phyloP scores from a whole-genome alignment of 257 asterid genomes.

The Coffea canephora region DNA sequence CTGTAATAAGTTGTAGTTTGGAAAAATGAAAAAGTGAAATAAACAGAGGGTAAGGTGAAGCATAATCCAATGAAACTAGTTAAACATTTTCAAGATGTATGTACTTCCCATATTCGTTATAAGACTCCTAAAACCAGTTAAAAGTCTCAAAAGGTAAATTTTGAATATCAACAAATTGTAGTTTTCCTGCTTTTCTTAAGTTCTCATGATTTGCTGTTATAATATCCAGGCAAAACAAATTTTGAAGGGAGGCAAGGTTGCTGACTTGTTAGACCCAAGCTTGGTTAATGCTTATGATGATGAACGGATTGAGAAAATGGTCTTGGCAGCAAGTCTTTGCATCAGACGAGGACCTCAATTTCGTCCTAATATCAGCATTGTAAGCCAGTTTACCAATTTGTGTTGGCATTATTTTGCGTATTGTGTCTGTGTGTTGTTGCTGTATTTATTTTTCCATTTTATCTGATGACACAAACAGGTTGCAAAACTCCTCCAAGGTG shows the following conservation, averaged over 20 bases:
- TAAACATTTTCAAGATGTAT: not conserved
- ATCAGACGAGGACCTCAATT: slow-evolving; percentile 86
- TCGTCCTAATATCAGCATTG: slow-evolving; percentile 79
- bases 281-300: slow-evolving; percentile 53
- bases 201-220: not conserved
- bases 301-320: slow-evolving; percentile 76
- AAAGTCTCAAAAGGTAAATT: not conserved
- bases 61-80: not conserved
- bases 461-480: slow-evolving; percentile 27
- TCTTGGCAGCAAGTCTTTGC: slow-evolving; percentile 85
- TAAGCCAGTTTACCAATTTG: slow-evolving; percentile 33
- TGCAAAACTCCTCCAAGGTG: slow-evolving; percentile 74
- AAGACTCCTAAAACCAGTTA: not conserved
- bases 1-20: not conserved
- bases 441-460: not conserved
- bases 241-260: slow-evolving; percentile 53
- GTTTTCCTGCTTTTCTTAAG: not conserved
- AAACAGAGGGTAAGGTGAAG: not conserved
- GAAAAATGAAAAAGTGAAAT: not conserved
- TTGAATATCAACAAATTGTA: not conserved
- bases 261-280: slow-evolving; percentile 60
- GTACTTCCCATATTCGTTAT: not conserved
- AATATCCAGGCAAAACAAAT: slow-evolving; percentile 76
- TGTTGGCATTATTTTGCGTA: not conserved
- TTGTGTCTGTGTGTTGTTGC: not conserved